phyloP scores from a whole-genome alignment of 192 early-diverging fungal genomes.

The Coemansia umbellata region DNA sequence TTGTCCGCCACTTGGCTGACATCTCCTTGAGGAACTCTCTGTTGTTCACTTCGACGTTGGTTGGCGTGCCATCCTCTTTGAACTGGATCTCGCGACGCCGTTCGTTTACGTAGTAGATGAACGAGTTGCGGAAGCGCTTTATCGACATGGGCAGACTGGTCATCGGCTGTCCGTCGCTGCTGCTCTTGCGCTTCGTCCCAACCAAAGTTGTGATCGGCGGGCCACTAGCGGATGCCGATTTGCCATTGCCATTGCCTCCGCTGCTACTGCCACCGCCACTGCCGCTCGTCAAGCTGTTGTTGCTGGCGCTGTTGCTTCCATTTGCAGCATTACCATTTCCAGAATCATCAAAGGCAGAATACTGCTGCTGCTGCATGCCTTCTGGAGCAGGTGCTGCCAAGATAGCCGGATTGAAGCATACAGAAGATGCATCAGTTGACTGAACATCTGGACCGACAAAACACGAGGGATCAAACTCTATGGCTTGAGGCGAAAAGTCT shows the following conservation, averaged over 20 bases:
- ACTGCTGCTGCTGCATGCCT: neutral
- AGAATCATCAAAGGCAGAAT: neutral
- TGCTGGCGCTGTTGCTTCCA: neutral
- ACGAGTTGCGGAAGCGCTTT: constrained; percentile 52
- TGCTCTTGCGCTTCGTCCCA: constrained; percentile 46
- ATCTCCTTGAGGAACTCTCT: constrained; percentile 46
- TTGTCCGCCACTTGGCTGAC: constrained; percentile 37
- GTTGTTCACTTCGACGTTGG: constrained; percentile 33
- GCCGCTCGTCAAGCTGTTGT: neutral
- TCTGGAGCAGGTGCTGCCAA: neutral
- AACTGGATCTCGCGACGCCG: constrained; percentile 24
- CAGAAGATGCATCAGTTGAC: constrained; percentile 6
- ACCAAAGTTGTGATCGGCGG: constrained; percentile 33
- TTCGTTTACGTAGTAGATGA: constrained; percentile 48
- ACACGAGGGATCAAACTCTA: constrained; percentile 40
- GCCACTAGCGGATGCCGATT: constrained; percentile 7
- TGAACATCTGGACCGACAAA: constrained; percentile 14
- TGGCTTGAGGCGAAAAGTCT: constrained; percentile 26
- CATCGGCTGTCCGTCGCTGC: constrained; percentile 36
- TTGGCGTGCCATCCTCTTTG: constrained; percentile 10
- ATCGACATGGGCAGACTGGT: constrained; percentile 34
- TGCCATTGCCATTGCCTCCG: neutral
- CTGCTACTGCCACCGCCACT: neutral
- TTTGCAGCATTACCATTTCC: neutral
- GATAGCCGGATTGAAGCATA: constrained; percentile 11